These are phyloP conservation scores for Clavariopsis aquatica DNA, from an alignment of 495 filamentous ascomycete genomes.

Conservation along the genomic window DNA sequence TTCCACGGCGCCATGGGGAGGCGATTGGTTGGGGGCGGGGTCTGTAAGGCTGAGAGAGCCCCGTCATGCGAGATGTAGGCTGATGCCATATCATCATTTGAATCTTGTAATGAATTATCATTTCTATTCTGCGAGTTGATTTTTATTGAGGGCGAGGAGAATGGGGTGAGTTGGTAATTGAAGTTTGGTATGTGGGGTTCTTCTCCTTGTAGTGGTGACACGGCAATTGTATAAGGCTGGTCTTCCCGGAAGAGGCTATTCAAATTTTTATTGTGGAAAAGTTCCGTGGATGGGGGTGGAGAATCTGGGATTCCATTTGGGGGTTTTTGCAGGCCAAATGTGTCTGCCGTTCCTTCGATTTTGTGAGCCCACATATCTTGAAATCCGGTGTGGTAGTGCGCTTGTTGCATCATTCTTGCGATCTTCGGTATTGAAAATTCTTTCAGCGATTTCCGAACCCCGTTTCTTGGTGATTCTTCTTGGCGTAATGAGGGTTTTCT, in stretches of 20 bases:
- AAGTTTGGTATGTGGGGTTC: slow-evolving; percentile 12
- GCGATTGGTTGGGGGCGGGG: slow-evolving; percentile 29
- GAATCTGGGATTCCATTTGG: slow-evolving; percentile 31
- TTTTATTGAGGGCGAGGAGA: slow-evolving; percentile 32
- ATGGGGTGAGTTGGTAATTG: slow-evolving; percentile 36
- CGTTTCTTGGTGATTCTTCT: slow-evolving; percentile 8
- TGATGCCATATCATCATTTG: slow-evolving; percentile 20
- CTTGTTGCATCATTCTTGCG: slow-evolving; percentile 44
- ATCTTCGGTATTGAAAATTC: slow-evolving; percentile 11
- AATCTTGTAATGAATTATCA: slow-evolving; percentile 27
- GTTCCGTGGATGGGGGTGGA: slow-evolving; percentile 39
- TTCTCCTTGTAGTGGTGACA: slow-evolving; percentile 8
- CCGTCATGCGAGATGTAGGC: slow-evolving; percentile 29
- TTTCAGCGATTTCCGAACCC: slow-evolving; percentile 36
- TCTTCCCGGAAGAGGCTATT: slow-evolving; percentile 18
- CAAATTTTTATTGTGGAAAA: slow-evolving; percentile 28
- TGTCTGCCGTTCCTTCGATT: slow-evolving; percentile 34
- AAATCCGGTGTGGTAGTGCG: slow-evolving; percentile 38
- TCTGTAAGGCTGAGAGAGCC: slow-evolving; percentile 40
- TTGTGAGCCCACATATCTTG: slow-evolving; percentile 41
- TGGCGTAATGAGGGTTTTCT: slow-evolving; percentile 6
- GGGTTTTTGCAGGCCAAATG: slow-evolving; percentile 40
- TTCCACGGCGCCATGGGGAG: slow-evolving; percentile 33
- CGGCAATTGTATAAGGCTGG: slow-evolving; percentile 38
- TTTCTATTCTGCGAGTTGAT: slow-evolving; percentile 13